A percentile compares a stretch with the other conserved stretches of the same genome.
Conservation (phyloP, 345 rosid species). For the Corchorus capsularis region DNA sequence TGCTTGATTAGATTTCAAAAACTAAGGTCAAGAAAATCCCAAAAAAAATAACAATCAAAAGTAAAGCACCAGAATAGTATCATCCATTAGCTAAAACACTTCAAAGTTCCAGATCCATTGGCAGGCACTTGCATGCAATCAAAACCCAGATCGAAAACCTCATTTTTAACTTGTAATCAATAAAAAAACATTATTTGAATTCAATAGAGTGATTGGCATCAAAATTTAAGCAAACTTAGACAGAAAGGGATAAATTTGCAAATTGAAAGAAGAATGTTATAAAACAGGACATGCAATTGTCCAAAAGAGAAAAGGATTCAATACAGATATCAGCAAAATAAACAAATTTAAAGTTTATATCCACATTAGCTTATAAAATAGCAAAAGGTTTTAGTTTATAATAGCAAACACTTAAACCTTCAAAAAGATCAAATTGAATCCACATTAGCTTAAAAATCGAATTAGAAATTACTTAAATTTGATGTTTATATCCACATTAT, state of each 20-base stretch:
- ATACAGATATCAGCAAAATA: neutral
- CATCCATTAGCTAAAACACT: conserved; percentile 11
- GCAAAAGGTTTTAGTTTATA: neutral
- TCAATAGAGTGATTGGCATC: neutral
- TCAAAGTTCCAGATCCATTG: conserved; percentile 43
- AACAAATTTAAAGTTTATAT: too few species aligned
- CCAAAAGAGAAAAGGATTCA: neutral
- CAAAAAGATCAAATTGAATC: conserved; percentile 23
- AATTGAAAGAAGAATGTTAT: neutral
- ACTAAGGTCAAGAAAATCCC: neutral
- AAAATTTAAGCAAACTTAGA: conserved; percentile 17
- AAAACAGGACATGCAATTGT: conserved; percentile 6
- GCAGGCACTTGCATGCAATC: conserved; percentile 38
- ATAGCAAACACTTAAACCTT: neutral
- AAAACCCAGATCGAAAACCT: conserved; percentile 16
- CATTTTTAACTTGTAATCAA: neutral
- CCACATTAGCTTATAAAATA: too few species aligned
- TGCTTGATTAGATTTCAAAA: neutral
- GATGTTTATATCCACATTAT: neutral
- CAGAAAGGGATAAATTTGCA: neutral
- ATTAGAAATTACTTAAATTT: neutral
- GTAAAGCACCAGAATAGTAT: conserved; percentile 15
- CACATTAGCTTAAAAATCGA: conserved; percentile 31
- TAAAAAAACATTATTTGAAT: neutral
- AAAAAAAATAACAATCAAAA: neutral